phyloP scores from a whole-genome alignment of 192 early-diverging fungal genomes.

The Backusella liffmaniae region DNA sequence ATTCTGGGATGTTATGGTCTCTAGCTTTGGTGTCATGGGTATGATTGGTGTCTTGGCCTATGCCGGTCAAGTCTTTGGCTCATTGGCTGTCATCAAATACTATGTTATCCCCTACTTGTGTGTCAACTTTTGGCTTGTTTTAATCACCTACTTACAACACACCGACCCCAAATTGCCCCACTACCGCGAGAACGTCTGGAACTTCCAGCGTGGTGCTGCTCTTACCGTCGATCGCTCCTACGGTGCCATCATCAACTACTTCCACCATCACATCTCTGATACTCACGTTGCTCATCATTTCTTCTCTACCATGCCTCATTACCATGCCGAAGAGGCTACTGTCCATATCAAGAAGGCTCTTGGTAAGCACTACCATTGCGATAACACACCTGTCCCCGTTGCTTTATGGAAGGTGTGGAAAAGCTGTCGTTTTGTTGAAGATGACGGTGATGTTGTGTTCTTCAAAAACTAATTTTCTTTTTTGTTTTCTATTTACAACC shows the following conservation, averaged over 20 bases:
- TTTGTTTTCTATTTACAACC: background rate
- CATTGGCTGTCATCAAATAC: slow-evolving; percentile 70
- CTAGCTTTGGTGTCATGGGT: slow-evolving; percentile 63
- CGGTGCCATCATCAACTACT: slow-evolving; percentile 81
- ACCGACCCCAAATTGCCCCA: slow-evolving; percentile 85
- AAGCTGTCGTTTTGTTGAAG: slow-evolving; percentile 88
- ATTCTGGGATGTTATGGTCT: slow-evolving; percentile 64
- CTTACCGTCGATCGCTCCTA: slow-evolving; percentile 87
- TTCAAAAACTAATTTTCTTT: slow-evolving; percentile 45
- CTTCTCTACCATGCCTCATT: slow-evolving; percentile 98
- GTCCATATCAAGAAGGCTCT: slow-evolving; percentile 73
- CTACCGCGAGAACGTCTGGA: slow-evolving; percentile 80
- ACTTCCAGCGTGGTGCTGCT: slow-evolving; percentile 90
- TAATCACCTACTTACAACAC: slow-evolving; percentile 95
- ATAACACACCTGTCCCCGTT: slow-evolving; percentile 67
- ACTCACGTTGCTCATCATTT: slow-evolving; percentile 95
- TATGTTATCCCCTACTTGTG: slow-evolving; percentile 88
- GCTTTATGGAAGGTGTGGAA: slow-evolving; percentile 69
- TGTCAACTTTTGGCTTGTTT: slow-evolving; percentile 94
- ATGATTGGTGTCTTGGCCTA: slow-evolving; percentile 53
- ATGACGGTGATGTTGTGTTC: slow-evolving; percentile 78
- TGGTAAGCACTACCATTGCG: slow-evolving; percentile 78
- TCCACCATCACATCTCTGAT: slow-evolving; percentile 79
- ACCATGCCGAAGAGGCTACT: slow-evolving; percentile 89
- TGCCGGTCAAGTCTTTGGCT: slow-evolving; percentile 48